phyloP scores from a whole-genome alignment of 208 protist species.

The Acanthamoeba triangularis region DNA sequence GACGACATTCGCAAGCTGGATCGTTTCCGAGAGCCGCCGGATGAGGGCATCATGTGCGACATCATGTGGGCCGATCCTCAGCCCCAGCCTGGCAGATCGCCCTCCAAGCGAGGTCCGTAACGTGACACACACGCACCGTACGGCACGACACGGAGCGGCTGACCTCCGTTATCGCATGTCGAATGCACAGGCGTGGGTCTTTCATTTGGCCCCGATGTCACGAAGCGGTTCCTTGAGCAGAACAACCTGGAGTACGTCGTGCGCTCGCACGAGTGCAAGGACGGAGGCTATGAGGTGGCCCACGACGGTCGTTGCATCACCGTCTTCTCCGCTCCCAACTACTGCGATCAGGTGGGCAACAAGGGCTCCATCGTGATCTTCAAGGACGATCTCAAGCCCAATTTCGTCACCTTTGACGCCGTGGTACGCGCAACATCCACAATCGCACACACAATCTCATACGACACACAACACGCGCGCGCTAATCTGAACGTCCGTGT shows the following conservation, averaged over 20 bases:
- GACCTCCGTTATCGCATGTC: neutral
- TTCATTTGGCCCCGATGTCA: slow-evolving; percentile 99
- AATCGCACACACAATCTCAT: no score
- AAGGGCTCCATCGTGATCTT: slow-evolving; percentile 92
- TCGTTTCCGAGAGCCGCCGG: slow-evolving; percentile 96
- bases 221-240: slow-evolving; percentile 95
- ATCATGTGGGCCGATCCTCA: slow-evolving; percentile 98
- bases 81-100: slow-evolving; percentile 91
- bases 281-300: slow-evolving; percentile 95
- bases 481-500: neutral
- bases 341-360: slow-evolving; percentile 97
- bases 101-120: slow-evolving; percentile 93
- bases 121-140: no score
- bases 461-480: no score
- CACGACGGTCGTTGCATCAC: slow-evolving; percentile 96
- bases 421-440: slow-evolving; percentile 79
- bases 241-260: slow-evolving; percentile 94
- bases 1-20: slow-evolving; percentile 97
- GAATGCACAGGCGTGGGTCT: slow-evolving; percentile 94
- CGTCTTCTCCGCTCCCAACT: slow-evolving; percentile 99
- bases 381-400: slow-evolving; percentile 79
- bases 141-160: no score
- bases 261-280: slow-evolving; percentile 25
- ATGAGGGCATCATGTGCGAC: slow-evolving; percentile 97
- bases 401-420: slow-evolving; percentile 83